These are phyloP conservation scores for Achaetomium macrosporum DNA, from an alignment of 2,329 filamentous ascomycete species.

Conservation along the genomic window DNA sequence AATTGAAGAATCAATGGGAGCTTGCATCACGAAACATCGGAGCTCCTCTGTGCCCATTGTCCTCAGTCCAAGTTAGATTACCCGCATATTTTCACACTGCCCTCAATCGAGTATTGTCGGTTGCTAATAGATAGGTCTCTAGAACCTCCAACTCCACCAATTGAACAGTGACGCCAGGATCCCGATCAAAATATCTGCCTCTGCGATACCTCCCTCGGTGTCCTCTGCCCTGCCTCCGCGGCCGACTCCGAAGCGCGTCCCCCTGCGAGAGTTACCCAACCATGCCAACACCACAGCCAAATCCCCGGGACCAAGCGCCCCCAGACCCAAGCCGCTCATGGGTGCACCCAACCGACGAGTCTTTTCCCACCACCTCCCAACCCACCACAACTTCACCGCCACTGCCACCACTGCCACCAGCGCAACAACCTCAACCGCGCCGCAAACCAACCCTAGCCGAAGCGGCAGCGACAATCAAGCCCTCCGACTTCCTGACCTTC, in stretches of 20 bases:
- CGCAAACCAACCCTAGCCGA: slow-evolving; percentile 42
- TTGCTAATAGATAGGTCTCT: background rate
- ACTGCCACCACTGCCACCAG: background rate
- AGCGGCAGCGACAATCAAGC: slow-evolving; percentile 60
- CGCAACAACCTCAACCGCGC: background rate
- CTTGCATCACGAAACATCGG: slow-evolving; percentile 1
- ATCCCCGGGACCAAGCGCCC: background rate
- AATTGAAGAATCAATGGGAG: slow-evolving; percentile 1
- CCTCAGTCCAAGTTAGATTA: no score
- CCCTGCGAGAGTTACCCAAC: background rate
- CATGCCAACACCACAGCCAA: slow-evolving; percentile 14
- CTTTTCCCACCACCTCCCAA: background rate
- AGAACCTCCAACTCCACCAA: background rate
- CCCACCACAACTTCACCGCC: background rate
- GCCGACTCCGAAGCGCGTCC: no score
- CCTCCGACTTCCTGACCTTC: slow-evolving; percentile 63
- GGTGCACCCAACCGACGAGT: slow-evolving; percentile 5
- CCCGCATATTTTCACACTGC: no score
- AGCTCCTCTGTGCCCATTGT: background rate
- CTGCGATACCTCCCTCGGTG: no score
- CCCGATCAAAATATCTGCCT: no score
- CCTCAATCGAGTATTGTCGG: background rate
- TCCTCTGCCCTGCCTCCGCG: no score
- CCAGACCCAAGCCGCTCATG: slow-evolving; percentile 17
- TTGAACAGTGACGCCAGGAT: no score